Percentiles rank a stretch among this genome's conserved stretches.
Evolutionary conservation across 2,329 filamentous ascomycete genomes (phyloP).

Genomic region (Davidsoniella australis): DNA sequence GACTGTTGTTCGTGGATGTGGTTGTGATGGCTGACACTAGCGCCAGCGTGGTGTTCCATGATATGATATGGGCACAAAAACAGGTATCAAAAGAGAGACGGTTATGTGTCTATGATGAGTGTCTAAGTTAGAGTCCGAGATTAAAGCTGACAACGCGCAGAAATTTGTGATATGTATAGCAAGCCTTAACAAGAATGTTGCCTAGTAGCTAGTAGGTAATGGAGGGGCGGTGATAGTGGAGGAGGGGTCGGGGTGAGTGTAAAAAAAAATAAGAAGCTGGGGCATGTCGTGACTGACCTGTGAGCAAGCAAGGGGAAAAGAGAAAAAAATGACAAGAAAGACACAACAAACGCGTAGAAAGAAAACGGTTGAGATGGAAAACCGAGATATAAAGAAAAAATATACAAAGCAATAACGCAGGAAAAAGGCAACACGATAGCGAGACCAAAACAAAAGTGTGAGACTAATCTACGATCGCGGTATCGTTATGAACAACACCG

Average conservation of each 20-base stretch:
- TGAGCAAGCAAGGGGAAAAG: neutral
- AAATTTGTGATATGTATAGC: too few species aligned
- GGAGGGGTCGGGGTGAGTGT: neutral
- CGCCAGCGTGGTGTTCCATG: conserved; percentile 10
- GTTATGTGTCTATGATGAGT: too few species aligned
- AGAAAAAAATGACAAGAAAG: neutral
- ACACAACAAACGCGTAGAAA: neutral
- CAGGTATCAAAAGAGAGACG: too few species aligned
- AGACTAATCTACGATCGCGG: too few species aligned
- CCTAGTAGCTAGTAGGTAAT: neutral
- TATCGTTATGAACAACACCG: too few species aligned
- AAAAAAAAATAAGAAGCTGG: neutral
- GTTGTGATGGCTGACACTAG: conserved; percentile 5
- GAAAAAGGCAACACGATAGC: too few species aligned
- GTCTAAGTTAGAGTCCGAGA: too few species aligned
- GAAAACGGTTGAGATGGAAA: too few species aligned
- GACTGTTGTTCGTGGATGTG: neutral
- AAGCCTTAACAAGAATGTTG: neutral
- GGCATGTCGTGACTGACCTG: neutral
- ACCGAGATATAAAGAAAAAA: too few species aligned
- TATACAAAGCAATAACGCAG: too few species aligned
- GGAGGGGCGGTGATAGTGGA: neutral
- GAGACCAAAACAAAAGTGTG: too few species aligned
- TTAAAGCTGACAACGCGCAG: too few species aligned
- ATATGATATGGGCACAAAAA: conserved; percentile 8